These are phyloP conservation scores for Serendipita vermifera DNA, from an alignment of 768 basidiomycete species.

Conservation along the genomic window DNA sequence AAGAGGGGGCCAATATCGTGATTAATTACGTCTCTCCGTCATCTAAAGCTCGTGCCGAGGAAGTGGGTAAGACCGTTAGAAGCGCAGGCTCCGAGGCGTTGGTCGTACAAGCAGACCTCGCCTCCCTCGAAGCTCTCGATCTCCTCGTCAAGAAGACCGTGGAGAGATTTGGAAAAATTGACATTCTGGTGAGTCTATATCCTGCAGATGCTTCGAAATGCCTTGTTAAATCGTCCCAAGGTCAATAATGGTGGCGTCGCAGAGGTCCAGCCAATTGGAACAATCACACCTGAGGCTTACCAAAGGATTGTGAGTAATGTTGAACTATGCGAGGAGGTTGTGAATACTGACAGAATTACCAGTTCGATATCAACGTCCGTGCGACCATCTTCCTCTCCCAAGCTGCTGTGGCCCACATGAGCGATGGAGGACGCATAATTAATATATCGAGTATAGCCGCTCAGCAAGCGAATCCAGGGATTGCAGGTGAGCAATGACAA, in stretches of 20 bases:
- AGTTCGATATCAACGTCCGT: slow-evolving; percentile 45
- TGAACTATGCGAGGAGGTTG: not conserved
- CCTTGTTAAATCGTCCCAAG: no score
- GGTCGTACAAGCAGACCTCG: slow-evolving; percentile 40
- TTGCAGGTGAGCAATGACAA: slow-evolving; percentile 33
- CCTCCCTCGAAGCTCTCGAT: slow-evolving; percentile 35
- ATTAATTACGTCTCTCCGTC: slow-evolving; percentile 40
- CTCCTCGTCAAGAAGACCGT: slow-evolving; percentile 36
- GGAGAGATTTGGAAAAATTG: slow-evolving; percentile 37
- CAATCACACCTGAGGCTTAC: not conserved
- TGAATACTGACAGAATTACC: slow-evolving; percentile 14
- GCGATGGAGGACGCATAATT: not conserved
- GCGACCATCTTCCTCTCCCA: slow-evolving; percentile 45
- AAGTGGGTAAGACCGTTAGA: slow-evolving; percentile 33
- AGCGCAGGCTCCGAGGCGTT: slow-evolving; percentile 34
- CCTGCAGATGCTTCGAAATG: no score
- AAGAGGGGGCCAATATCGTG: slow-evolving; percentile 43
- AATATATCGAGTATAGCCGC: not conserved
- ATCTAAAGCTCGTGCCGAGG: slow-evolving; percentile 34
- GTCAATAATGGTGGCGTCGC: slow-evolving; percentile 35
- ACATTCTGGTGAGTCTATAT: slow-evolving; percentile 52
- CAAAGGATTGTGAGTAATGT: not conserved
- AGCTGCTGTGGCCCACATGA: slow-evolving; percentile 12
- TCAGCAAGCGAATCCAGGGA: not conserved
- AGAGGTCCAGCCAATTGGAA: slow-evolving; percentile 39